Evolutionary conservation across 1,139 yeast species (phyloP), one percentile per base, ranked within the genome.

Genomic region (Scheffersomyces cryptocercus): DNA sequence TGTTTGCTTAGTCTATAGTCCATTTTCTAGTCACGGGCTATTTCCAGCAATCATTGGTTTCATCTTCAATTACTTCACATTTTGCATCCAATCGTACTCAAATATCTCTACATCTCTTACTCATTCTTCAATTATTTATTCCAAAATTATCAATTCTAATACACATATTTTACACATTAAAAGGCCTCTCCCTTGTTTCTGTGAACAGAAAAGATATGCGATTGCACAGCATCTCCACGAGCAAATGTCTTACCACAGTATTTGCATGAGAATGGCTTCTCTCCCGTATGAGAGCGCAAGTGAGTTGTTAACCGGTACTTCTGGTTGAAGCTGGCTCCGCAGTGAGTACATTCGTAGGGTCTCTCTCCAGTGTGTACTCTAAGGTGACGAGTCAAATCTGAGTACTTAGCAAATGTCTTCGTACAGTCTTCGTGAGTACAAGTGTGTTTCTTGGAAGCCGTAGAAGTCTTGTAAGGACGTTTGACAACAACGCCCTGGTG

Each of bases 331-430:
- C 59, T 50, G 3, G 62, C 61, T 32, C 46, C 48, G 39, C 67
- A 62, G 35, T 48, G 45, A 12, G 46, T 46, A 49, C 65, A 62
- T 28, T 51, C 53, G 38, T 46, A 62, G 6, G 67, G 67, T 28
- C 61, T 47, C 37, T 61, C 67, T 24, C 65, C 68, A 6, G 67
- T 55, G 42, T 62, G 67, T 36, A 57, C 53, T 15, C 65, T 47
- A 15, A 43, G 41, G 40, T 62, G 67, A 38, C 67, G 51, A 8
- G 55, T 56, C 45, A 61, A 54, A 44, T 62, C 67, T 26, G 59
- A 53, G 5, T 48, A 43, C 38, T 62, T 62, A 24, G 53, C 54
- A 46, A 61, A 62, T 38, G 56, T 43, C 44, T 50, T 54, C 12
- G 42, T 45, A 40, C 65, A 61, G 6, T 50, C 55, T 30, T 41